phyloP scores from a whole-genome alignment of 805 yeast genomes.

The Candida silvicultrix region DNA sequence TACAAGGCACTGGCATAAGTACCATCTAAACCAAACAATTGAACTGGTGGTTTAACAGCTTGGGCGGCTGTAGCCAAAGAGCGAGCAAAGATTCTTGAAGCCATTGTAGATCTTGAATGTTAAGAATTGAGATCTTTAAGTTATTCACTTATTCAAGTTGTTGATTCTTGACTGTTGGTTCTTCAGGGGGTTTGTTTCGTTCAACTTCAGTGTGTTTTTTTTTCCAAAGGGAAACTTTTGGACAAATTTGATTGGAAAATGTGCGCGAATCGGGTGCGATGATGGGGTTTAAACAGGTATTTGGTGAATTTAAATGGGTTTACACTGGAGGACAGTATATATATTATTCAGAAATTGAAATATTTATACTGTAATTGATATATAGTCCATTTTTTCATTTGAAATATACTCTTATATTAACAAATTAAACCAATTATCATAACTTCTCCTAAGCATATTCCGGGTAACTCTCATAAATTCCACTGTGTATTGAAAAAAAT shows the following conservation, averaged over 20 bases:
- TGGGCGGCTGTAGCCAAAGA: conserved; percentile 67
- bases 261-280: background rate
- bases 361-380: no score
- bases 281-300: background rate
- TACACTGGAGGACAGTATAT: no score
- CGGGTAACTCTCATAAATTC: no score
- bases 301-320: background rate
- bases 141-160: no score
- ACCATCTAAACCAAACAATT: conserved; percentile 92
- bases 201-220: conserved; percentile 3
- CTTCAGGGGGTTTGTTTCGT: conserved; percentile 2
- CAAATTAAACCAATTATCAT: no score
- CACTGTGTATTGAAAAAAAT: no score
- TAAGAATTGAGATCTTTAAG: no score
- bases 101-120: no score
- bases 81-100: conserved; percentile 63
- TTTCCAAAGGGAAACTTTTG: background rate
- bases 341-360: no score
- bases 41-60: conserved; percentile 78
- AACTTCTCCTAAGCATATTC: no score
- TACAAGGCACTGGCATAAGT: conserved; percentile 94
- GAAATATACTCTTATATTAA: no score
- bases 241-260: background rate
- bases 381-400: no score
- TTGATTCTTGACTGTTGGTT: background rate